A percentile compares a stretch with the other conserved stretches of the same genome.
phyloP scores from a whole-genome alignment of 305 asterid genomes.

The Fraxinus dipetala region DNA sequence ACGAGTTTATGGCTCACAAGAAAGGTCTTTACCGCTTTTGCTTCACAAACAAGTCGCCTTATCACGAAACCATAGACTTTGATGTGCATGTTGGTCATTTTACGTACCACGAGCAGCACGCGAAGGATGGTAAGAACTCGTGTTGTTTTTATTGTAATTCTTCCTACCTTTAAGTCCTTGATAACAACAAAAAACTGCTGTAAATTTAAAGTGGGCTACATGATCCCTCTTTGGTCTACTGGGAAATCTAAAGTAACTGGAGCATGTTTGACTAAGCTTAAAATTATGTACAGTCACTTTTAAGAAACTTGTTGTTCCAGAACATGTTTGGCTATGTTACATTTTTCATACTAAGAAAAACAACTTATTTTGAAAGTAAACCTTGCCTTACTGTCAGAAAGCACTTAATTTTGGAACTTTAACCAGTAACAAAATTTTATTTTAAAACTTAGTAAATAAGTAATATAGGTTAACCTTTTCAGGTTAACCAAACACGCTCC shows the following conservation, averaged over 20 bases:
- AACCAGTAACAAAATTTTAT: too few species aligned
- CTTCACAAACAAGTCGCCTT: constrained; percentile 85
- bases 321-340: not conserved
- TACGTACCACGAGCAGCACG: constrained; percentile 73
- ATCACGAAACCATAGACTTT: constrained; percentile 86
- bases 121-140: constrained; percentile 64
- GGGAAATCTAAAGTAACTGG: not conserved
- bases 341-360: not conserved
- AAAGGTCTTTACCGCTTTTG: constrained; percentile 82
- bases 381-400: not conserved
- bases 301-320: not conserved
- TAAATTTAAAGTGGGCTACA: not conserved
- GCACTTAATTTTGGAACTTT: not conserved
- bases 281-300: not conserved
- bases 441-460: not conserved
- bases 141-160: constrained; percentile 8
- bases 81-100: constrained; percentile 79
- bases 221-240: not conserved
- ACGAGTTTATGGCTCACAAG: constrained; percentile 74
- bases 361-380: not conserved
- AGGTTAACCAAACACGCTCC: not conserved
- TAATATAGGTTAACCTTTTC: not conserved
- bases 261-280: not conserved
- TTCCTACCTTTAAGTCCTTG: too few species aligned
- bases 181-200: not conserved